Evolutionary conservation across 148 eudicot genomes (phyloP).

Genomic region (Rhododendron kiyosumense): DNA sequence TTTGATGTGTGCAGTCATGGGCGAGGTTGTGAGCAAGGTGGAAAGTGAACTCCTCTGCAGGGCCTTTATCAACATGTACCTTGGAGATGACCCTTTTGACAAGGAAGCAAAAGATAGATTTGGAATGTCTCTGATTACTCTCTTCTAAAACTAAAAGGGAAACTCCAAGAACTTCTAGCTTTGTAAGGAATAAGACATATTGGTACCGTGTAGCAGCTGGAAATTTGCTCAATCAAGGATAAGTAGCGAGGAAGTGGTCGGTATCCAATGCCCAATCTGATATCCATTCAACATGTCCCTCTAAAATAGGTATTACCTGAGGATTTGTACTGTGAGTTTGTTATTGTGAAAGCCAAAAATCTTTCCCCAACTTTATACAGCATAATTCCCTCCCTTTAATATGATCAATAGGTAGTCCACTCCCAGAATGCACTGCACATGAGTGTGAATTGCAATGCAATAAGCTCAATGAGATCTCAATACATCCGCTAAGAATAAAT

Average conservation of each 20-base stretch:
- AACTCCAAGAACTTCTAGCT: not conserved
- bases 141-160: conserved; percentile 24
- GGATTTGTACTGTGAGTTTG: too few relatives aligned
- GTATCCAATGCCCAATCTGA: not conserved
- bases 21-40: conserved; percentile 37
- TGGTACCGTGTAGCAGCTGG: conserved; percentile 6
- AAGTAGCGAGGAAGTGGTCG: conserved; percentile 2
- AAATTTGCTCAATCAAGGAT: conserved; percentile 4
- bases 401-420: not conserved
- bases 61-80: conserved; percentile 41
- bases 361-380: too few relatives aligned
- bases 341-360: too few relatives aligned
- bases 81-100: conserved; percentile 58
- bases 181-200: conserved; percentile 13
- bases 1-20: conserved; percentile 34
- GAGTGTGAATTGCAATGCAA: not conserved
- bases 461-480: not conserved
- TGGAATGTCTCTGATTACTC: conserved; percentile 40
- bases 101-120: conserved; percentile 51
- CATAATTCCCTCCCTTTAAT: too few relatives aligned
- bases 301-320: too few relatives aligned
- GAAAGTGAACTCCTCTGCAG: conserved; percentile 54
- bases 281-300: too few relatives aligned
- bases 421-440: not conserved
- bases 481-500: not conserved